phyloP scores from a whole-genome alignment of 192 early-diverging fungal genomes.

The Entomortierella lignicola region DNA sequence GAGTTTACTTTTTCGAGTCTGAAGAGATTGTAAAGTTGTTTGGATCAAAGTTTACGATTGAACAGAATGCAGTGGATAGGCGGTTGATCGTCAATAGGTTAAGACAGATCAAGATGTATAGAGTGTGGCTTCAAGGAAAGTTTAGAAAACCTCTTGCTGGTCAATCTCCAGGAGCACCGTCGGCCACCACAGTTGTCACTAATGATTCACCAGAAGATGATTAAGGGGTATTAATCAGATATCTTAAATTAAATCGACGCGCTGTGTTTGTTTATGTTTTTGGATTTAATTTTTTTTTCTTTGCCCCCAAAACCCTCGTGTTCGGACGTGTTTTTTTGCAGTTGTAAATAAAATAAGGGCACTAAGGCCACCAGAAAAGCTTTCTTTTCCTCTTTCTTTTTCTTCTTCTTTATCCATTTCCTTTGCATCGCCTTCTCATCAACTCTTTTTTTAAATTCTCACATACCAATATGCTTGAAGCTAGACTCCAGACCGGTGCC shows the following conservation, averaged over 20 bases:
- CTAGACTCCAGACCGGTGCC: constrained; percentile 85
- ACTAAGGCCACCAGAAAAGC: no score
- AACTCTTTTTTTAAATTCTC: not conserved
- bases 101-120: constrained; percentile 96
- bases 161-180: constrained; percentile 11
- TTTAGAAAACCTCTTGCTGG: constrained; percentile 75
- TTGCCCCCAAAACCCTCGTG: no score
- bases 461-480: constrained; percentile 82
- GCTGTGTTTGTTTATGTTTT: not conserved
- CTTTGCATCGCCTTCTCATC: not conserved
- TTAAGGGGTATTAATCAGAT: not conserved
- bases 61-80: constrained; percentile 94
- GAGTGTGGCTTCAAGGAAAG: constrained; percentile 97
- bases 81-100: constrained; percentile 93
- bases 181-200: constrained; percentile 23
- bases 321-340: not conserved
- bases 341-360: not conserved
- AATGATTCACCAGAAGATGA: not conserved
- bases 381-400: constrained; percentile 6
- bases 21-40: constrained; percentile 67
- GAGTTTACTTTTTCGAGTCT: constrained; percentile 93
- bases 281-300: not conserved
- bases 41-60: constrained; percentile 71
- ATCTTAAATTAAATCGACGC: not conserved
- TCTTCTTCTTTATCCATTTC: constrained; percentile 10